phyloP scores from a whole-genome alignment of 805 yeast genomes.

The Candida loeiensis region DNA sequence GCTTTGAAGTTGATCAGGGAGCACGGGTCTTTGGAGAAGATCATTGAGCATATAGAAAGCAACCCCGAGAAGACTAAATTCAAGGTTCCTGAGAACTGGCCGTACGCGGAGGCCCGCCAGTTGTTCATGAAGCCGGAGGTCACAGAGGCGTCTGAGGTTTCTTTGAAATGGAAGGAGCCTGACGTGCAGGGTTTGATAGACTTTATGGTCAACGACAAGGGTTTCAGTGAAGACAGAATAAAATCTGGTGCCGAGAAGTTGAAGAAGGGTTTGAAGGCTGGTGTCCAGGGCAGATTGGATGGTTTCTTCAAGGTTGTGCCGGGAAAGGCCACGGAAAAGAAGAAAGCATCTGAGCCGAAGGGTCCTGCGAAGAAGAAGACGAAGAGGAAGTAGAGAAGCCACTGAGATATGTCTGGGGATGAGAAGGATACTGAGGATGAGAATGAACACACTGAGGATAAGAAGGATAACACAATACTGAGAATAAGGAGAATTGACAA shows the following conservation, averaged over 20 bases:
- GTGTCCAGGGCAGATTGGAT: slow-evolving; percentile 88
- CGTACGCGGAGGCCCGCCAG: slow-evolving; percentile 81
- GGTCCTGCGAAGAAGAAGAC: slow-evolving; percentile 28
- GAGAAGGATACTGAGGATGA: no score
- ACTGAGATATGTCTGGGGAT: no score
- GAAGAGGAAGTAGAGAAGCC: slow-evolving; percentile 11
- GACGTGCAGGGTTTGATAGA: slow-evolving; percentile 79
- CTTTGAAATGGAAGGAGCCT: slow-evolving; percentile 85
- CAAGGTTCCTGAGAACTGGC: slow-evolving; percentile 93
- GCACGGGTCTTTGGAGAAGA: slow-evolving; percentile 74
- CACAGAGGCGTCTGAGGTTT: slow-evolving; percentile 53
- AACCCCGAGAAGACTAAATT: slow-evolving; percentile 59
- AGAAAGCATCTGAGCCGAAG: slow-evolving; percentile 31
- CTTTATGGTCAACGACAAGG: slow-evolving; percentile 81
- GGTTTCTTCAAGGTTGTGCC: slow-evolving; percentile 79
- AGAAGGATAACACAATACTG: no score
- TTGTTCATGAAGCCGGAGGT: slow-evolving; percentile 84
- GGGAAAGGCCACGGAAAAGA: slow-evolving; percentile 37
- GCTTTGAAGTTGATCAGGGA: slow-evolving; percentile 86
- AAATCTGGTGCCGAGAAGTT: slow-evolving; percentile 82
- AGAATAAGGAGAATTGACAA: no score
- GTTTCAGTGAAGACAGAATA: slow-evolving; percentile 90
- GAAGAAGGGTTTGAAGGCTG: slow-evolving; percentile 76
- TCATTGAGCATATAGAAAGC: slow-evolving; percentile 60
- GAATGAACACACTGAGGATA: no score